Percentiles rank a stretch among this genome's conserved stretches.
These are phyloP conservation scores for Blastobotrys peoriensis DNA, from an alignment of 805 yeast species.

Conservation along the genomic window DNA sequence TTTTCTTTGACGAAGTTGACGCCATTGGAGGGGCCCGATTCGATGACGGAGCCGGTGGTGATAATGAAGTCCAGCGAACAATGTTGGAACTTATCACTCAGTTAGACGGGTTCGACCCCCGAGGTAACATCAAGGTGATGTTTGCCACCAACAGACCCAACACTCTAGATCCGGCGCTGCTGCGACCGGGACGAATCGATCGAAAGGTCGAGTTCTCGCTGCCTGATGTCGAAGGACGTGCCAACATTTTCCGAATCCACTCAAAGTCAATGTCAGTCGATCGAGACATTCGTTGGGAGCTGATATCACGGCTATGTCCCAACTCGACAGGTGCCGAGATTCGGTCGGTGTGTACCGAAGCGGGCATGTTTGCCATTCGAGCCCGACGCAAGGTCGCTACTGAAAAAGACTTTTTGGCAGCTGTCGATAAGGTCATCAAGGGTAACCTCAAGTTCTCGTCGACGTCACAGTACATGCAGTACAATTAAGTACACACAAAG, in stretches of 20 bases:
- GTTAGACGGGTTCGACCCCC: slow-evolving; percentile 96
- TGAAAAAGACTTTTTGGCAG: slow-evolving; percentile 94
- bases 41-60: slow-evolving; percentile 99
- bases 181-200: slow-evolving; percentile 98
- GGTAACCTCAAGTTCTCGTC: slow-evolving; percentile 97
- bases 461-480: slow-evolving; percentile 98
- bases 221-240: slow-evolving; percentile 97
- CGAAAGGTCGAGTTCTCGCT: slow-evolving; percentile 95
- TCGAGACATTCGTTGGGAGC: slow-evolving; percentile 96
- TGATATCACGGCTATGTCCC: slow-evolving; percentile 94
- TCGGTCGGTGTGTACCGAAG: slow-evolving; percentile 97
- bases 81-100: slow-evolving; percentile 98
- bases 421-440: slow-evolving; percentile 97
- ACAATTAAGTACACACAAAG: slow-evolving; percentile 70
- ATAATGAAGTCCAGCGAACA: slow-evolving; percentile 97
- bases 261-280: slow-evolving; percentile 97
- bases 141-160: slow-evolving; percentile 98
- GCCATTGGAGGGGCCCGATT: slow-evolving; percentile 99
- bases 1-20: slow-evolving; percentile 96
- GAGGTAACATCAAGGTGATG: slow-evolving; percentile 99
- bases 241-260: slow-evolving; percentile 94
- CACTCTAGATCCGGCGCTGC: slow-evolving; percentile 93
- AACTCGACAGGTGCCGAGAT: slow-evolving; percentile 98
- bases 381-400: slow-evolving; percentile 98
- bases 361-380: slow-evolving; percentile 99